Evolutionary conservation across 2,329 filamentous ascomycete genomes (phyloP).

Genomic region (Sporothrix brunneoviolacea): DNA sequence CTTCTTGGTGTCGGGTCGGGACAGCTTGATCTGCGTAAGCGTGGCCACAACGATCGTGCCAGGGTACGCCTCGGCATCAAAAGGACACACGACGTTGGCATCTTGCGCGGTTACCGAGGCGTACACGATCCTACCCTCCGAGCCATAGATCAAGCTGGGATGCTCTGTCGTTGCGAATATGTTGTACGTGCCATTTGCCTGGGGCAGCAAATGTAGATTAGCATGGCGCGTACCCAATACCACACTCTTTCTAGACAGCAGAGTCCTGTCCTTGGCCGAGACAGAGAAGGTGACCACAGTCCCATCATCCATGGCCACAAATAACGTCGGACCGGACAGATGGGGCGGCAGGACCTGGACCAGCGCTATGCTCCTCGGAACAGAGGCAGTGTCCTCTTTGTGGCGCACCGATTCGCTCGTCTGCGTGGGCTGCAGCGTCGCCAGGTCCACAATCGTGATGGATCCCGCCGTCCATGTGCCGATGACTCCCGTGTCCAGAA

Average conservation of each 20-base stretch:
- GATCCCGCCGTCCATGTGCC: slow-evolving; percentile 84
- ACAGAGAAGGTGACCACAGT: slow-evolving; percentile 80
- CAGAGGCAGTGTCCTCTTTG: slow-evolving; percentile 61
- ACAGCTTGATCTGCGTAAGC: slow-evolving; percentile 67
- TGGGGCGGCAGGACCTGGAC: slow-evolving; percentile 65
- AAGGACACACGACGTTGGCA: slow-evolving; percentile 72
- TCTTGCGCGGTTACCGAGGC: slow-evolving; percentile 89
- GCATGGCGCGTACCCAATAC: slow-evolving; percentile 82
- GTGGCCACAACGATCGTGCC: slow-evolving; percentile 77
- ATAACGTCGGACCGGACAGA: slow-evolving; percentile 60
- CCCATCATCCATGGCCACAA: slow-evolving; percentile 88
- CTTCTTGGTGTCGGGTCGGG: slow-evolving; percentile 72
- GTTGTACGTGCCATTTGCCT: slow-evolving; percentile 60
- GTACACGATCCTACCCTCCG: slow-evolving; percentile 81
- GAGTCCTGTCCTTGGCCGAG: slow-evolving; percentile 49
- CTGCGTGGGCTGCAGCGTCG: slow-evolving; percentile 54
- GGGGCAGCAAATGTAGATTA: slow-evolving; percentile 69
- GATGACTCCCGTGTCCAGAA: slow-evolving; percentile 63
- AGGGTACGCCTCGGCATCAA: slow-evolving; percentile 76
- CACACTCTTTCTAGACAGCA: slow-evolving; percentile 72
- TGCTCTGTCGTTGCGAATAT: slow-evolving; percentile 94
- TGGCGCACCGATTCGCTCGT: slow-evolving; percentile 56
- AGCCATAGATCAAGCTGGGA: slow-evolving; percentile 85
- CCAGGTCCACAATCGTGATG: slow-evolving; percentile 66
- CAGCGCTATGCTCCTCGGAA: slow-evolving; percentile 76